These are phyloP conservation scores for Carpinus viminea DNA, from an alignment of 306 rosid species.

Conservation along the genomic window DNA sequence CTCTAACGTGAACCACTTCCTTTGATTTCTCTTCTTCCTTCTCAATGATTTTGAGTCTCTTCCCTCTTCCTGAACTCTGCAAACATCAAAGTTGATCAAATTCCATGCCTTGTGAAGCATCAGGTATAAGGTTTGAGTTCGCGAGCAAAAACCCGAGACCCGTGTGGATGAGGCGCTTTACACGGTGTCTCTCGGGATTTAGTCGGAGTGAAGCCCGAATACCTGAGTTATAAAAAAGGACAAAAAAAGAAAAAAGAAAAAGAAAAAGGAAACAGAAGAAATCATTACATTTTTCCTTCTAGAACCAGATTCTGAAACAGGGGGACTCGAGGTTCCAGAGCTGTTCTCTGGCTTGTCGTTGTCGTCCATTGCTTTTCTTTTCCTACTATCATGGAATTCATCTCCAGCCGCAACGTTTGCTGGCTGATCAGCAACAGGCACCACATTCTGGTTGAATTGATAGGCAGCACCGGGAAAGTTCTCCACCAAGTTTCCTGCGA, in stretches of 20 bases:
- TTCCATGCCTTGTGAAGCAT: no score
- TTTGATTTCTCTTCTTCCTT: constrained; percentile 60
- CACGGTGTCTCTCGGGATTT: no score
- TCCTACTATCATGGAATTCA: constrained; percentile 46
- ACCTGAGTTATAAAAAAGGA: no score
- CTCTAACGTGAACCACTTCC: constrained; percentile 96
- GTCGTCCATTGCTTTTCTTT: constrained; percentile 60
- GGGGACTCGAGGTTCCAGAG: constrained; percentile 65
- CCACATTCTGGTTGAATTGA: constrained; percentile 34
- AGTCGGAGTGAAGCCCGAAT: no score
- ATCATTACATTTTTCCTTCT: constrained; percentile 44
- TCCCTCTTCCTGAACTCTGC: constrained; percentile 69
- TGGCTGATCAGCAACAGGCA: constrained; percentile 26
- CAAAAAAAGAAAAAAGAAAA: neutral
- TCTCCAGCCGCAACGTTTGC: constrained; percentile 30
- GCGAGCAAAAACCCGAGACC: no score
- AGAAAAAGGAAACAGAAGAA: neutral
- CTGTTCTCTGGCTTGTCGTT: constrained; percentile 46
- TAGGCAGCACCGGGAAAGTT: constrained; percentile 39
- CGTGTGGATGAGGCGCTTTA: no score
- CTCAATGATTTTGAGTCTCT: constrained; percentile 52
- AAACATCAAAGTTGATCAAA: constrained; percentile 10
- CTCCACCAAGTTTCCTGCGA: constrained; percentile 49
- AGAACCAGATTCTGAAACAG: constrained; percentile 56
- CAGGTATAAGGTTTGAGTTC: no score